phyloP scores from a whole-genome alignment of 1,284 basidiomycete genomes.

The Singerocomus inundabilis region DNA sequence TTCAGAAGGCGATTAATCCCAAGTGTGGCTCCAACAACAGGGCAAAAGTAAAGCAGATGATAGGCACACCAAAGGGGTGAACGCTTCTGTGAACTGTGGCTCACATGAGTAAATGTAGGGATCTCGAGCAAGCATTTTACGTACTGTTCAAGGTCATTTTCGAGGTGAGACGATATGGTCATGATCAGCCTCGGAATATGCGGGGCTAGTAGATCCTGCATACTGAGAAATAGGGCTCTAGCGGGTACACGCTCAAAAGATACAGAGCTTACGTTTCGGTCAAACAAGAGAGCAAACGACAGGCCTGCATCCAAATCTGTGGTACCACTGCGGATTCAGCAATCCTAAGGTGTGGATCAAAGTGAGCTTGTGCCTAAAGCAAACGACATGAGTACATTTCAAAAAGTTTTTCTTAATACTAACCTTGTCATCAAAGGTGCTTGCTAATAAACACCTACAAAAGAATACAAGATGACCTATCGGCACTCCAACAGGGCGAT shows the following conservation, averaged over 20 bases:
- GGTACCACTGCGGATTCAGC: slow-evolving; percentile 57
- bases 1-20: slow-evolving; percentile 56
- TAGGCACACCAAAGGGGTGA: slow-evolving; percentile 45
- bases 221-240: slow-evolving; percentile 38
- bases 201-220: slow-evolving; percentile 50
- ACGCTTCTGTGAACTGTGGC: slow-evolving; percentile 42
- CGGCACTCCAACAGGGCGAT: slow-evolving; percentile 73
- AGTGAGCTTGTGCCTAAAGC: slow-evolving; percentile 44
- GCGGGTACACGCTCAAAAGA: slow-evolving; percentile 5
- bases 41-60: slow-evolving; percentile 44
- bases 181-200: slow-evolving; percentile 48
- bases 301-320: slow-evolving; percentile 53
- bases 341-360: slow-evolving; percentile 48
- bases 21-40: slow-evolving; percentile 47
- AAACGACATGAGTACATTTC: slow-evolving; percentile 2
- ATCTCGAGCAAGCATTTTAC: slow-evolving; percentile 24
- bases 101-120: slow-evolving; percentile 2
- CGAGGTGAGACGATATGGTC: slow-evolving; percentile 57
- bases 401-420: slow-evolving; percentile 13
- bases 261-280: slow-evolving; percentile 44
- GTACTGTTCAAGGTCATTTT: slow-evolving; percentile 51
- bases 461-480: slow-evolving; percentile 60
- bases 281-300: slow-evolving; percentile 48
- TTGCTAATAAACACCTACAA: slow-evolving; percentile 51
- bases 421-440: slow-evolving; percentile 55